phyloP scores from a whole-genome alignment of 2,329 filamentous ascomycete genomes.

The Fusarium nematophilum region DNA sequence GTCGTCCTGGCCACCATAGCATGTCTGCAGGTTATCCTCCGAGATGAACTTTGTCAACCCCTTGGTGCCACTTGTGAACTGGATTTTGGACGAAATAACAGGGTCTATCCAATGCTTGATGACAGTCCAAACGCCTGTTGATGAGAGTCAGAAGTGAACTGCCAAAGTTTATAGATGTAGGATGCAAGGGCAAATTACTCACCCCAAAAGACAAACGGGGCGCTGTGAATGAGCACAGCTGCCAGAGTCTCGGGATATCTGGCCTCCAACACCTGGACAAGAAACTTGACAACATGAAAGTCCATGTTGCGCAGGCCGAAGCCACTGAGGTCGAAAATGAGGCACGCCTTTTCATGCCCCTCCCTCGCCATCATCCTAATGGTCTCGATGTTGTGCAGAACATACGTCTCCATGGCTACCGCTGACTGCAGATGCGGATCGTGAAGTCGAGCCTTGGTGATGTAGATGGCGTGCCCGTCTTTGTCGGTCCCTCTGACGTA shows the following conservation, averaged over 20 bases:
- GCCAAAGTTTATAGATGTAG: too few species aligned
- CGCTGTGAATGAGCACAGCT: slow-evolving; percentile 77
- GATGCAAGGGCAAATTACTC: neutral
- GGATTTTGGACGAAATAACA: slow-evolving; percentile 77
- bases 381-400: slow-evolving; percentile 55
- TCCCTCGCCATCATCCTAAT: slow-evolving; percentile 43
- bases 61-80: slow-evolving; percentile 72
- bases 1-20: slow-evolving; percentile 74
- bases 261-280: slow-evolving; percentile 83
- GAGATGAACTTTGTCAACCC: slow-evolving; percentile 72
- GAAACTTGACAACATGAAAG: slow-evolving; percentile 80
- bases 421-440: slow-evolving; percentile 47
- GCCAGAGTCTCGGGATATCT: slow-evolving; percentile 82
- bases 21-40: slow-evolving; percentile 65
- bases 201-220: slow-evolving; percentile 76
- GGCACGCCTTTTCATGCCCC: slow-evolving; percentile 34
- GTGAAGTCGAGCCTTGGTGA: slow-evolving; percentile 46
- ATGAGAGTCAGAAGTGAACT: neutral
- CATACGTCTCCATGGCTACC: slow-evolving; percentile 51
- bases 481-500: slow-evolving; percentile 53
- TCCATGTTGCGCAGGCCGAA: slow-evolving; percentile 82
- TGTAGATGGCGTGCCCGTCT: slow-evolving; percentile 50
- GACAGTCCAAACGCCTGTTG: slow-evolving; percentile 63
- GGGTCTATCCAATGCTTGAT: slow-evolving; percentile 82
- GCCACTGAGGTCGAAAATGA: slow-evolving; percentile 79